These are phyloP conservation scores for Gossypium gossypioides DNA, from an alignment of 441 rosid species.

Conservation along the genomic window DNA sequence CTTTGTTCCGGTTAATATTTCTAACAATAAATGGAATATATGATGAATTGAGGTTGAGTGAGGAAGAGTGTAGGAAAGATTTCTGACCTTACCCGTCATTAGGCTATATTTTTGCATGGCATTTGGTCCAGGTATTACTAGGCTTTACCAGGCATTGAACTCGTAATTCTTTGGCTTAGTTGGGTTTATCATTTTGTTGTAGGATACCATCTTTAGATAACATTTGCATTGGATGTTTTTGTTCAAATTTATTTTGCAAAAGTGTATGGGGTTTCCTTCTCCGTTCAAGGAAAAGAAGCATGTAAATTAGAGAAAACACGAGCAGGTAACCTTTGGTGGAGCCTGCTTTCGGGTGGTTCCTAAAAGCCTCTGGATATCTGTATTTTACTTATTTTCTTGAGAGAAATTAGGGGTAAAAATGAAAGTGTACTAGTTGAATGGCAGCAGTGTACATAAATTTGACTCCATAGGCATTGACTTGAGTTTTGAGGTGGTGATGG, in stretches of 20 bases:
- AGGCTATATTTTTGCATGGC: neutral
- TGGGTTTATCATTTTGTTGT: neutral
- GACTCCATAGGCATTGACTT: neutral
- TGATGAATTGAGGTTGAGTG: neutral
- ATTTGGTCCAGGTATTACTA: neutral
- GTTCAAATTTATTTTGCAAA: neutral
- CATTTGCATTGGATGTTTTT: neutral
- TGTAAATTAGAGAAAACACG: constrained; percentile 1
- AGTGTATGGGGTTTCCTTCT: neutral
- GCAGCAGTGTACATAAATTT: neutral
- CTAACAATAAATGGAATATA: neutral
- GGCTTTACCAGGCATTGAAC: neutral
- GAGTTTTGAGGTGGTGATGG: neutral
- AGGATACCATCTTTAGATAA: neutral
- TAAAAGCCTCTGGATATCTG: neutral
- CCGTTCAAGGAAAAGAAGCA: neutral
- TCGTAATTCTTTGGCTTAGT: neutral
- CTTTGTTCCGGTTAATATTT: neutral
- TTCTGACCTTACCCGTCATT: neutral
- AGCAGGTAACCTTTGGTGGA: neutral
- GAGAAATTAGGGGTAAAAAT: neutral
- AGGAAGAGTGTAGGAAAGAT: neutral
- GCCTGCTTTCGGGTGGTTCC: neutral
- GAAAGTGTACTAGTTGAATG: neutral
- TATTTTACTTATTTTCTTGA: neutral